Conservation (phyloP, 495 filamentous ascomycete species). For the Talaromyces ruber region DNA sequence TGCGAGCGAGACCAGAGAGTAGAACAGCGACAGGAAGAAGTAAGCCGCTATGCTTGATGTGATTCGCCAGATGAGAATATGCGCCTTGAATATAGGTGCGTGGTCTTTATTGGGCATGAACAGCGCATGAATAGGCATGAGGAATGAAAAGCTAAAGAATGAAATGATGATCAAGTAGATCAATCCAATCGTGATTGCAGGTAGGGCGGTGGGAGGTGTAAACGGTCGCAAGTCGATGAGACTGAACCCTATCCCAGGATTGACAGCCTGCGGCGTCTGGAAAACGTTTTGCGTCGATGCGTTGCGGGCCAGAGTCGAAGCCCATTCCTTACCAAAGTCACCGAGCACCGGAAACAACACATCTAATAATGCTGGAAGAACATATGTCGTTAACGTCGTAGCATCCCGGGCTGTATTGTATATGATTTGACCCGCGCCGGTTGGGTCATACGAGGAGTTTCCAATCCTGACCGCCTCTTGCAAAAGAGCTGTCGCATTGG, state of each 20-base stretch:
- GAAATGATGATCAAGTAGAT: constrained; percentile 69
- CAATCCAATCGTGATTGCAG: constrained; percentile 55
- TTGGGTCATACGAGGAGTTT: constrained; percentile 56
- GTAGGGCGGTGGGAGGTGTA: constrained; percentile 42
- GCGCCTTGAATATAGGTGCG: constrained; percentile 50
- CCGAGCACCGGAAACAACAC: constrained; percentile 36
- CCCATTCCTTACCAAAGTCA: constrained; percentile 48
- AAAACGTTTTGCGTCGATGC: constrained; percentile 29
- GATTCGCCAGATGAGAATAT: constrained; percentile 56
- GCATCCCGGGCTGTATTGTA: constrained; percentile 52
- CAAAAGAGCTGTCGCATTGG: constrained; percentile 56
- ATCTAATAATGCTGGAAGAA: constrained; percentile 38
- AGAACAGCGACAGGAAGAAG: constrained; percentile 58
- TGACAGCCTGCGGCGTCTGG: constrained; percentile 47
- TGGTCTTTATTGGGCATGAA: constrained; percentile 42
- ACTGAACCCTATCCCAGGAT: constrained; percentile 55
- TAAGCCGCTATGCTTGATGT: constrained; percentile 52
- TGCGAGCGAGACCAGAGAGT: constrained; percentile 56
- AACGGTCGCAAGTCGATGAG: constrained; percentile 57
- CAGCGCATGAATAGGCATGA: constrained; percentile 56
- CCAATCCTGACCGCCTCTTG: constrained; percentile 45
- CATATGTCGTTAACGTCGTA: constrained; percentile 42
- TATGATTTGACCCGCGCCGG: constrained; percentile 51
- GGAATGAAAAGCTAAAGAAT: constrained; percentile 66
- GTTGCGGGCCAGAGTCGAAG: constrained; percentile 17